phyloP scores from a whole-genome alignment of 1,139 yeast genomes.

The Taphrina flavorubra region DNA sequence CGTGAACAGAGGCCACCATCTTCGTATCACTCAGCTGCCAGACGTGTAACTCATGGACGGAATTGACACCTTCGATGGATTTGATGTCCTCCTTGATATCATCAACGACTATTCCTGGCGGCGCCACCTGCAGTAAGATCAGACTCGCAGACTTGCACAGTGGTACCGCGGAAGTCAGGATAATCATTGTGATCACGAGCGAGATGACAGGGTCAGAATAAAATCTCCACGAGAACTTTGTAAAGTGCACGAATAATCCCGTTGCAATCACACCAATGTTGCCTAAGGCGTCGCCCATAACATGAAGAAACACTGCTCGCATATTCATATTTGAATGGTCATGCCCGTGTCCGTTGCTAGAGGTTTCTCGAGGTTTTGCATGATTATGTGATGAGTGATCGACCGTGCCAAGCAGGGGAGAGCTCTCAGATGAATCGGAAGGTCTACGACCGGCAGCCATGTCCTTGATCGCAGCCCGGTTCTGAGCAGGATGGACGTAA shows the following conservation, averaged over 20 bases:
- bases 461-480: conserved; percentile 34
- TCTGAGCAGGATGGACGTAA: conserved; percentile 42
- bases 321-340: conserved; percentile 61
- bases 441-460: conserved; percentile 41
- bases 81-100: conserved; percentile 69
- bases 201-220: conserved; percentile 88
- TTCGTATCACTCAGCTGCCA: conserved; percentile 94
- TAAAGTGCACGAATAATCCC: conserved; percentile 91
- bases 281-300: conserved; percentile 94
- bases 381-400: conserved; percentile 45
- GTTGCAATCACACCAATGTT: conserved; percentile 90
- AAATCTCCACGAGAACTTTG: conserved; percentile 84
- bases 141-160: conserved; percentile 84
- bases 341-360: conserved; percentile 52
- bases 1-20: conserved; percentile 86
- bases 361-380: conserved; percentile 40
- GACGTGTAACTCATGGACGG: conserved; percentile 92
- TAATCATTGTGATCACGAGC: conserved; percentile 80
- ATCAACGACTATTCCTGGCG: conserved; percentile 76
- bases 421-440: conserved; percentile 49
- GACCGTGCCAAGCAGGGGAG: conserved; percentile 51
- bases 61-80: conserved; percentile 68
- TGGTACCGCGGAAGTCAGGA: conserved; percentile 89
- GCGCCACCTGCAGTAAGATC: conserved; percentile 90
- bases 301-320: conserved; percentile 97